Evolutionary conservation across 176 grass and related monocot genomes (phyloP).

Genomic region (Pharus latifolius): DNA sequence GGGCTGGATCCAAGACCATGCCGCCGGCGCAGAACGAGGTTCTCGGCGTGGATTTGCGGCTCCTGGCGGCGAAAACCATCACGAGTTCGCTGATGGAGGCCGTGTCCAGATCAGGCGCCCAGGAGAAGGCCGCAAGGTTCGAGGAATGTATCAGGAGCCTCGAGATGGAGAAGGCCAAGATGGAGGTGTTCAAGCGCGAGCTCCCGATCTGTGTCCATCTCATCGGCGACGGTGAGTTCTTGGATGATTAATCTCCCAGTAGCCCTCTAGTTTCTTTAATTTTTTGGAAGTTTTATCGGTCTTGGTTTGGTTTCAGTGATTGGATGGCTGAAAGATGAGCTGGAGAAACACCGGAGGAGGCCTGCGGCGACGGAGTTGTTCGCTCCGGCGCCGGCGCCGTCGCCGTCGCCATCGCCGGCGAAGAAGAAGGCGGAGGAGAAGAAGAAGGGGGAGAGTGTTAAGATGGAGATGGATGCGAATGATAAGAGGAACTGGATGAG

Average conservation of each 20-base stretch:
- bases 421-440: slow-evolving; percentile 29
- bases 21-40: slow-evolving; percentile 4
- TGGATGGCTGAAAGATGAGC: slow-evolving; percentile 60
- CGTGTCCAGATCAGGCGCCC: neutral
- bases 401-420: slow-evolving; percentile 5
- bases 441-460: neutral
- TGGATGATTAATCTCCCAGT: no score
- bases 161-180: slow-evolving; percentile 80
- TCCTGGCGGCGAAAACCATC: slow-evolving; percentile 24
- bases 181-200: slow-evolving; percentile 76
- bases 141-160: slow-evolving; percentile 59
- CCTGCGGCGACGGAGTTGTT: neutral
- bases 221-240: slow-evolving; percentile 43
- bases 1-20: neutral
- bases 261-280: neutral
- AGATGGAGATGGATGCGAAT: slow-evolving; percentile 38
- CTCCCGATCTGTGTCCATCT: slow-evolving; percentile 87
- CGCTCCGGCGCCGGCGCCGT: neutral
- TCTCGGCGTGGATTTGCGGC: slow-evolving; percentile 16
- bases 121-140: slow-evolving; percentile 35
- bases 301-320: slow-evolving; percentile 35
- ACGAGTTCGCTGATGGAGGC: slow-evolving; percentile 36
- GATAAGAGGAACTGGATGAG: slow-evolving; percentile 95
- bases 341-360: slow-evolving; percentile 25
- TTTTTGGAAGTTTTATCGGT: neutral